Percentiles rank a stretch among this genome's conserved stretches.
Evolutionary conservation across 345 rosid genomes (phyloP).

Genomic region (Clausena lansium): DNA sequence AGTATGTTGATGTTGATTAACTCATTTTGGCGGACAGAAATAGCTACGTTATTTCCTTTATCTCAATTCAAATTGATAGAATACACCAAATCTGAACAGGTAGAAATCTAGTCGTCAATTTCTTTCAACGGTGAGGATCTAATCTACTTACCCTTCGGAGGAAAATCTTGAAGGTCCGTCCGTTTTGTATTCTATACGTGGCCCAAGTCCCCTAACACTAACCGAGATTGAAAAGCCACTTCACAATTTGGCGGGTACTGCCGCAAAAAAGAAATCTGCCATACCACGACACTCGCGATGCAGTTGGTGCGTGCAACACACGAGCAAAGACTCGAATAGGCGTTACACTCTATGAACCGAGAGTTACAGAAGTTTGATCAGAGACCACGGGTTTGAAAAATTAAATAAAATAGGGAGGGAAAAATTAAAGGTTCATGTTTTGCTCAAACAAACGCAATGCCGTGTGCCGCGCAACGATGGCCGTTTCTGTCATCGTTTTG

Average conservation of each 20-base stretch:
- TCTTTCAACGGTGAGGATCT: too few species aligned
- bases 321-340: constrained; percentile 20
- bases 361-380: not conserved
- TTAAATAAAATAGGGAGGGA: constrained; percentile 16
- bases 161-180: too few species aligned
- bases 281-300: not conserved
- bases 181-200: too few species aligned
- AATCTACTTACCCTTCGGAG: too few species aligned
- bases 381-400: constrained; percentile 27
- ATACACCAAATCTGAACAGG: too few species aligned
- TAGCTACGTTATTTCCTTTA: too few species aligned
- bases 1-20: too few species aligned
- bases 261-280: not conserved
- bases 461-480: constrained; percentile 33
- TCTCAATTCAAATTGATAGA: too few species aligned
- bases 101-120: too few species aligned
- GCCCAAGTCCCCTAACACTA: not conserved
- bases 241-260: constrained; percentile 9
- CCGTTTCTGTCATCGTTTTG: not conserved
- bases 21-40: too few species aligned
- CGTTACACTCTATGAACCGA: constrained; percentile 25
- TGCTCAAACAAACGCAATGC: constrained; percentile 11
- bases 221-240: not conserved
- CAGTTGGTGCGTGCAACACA: constrained; percentile 16
- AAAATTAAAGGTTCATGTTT: not conserved